phyloP scores from a whole-genome alignment of 805 yeast genomes.

The Saccharomycopsis babjevae region DNA sequence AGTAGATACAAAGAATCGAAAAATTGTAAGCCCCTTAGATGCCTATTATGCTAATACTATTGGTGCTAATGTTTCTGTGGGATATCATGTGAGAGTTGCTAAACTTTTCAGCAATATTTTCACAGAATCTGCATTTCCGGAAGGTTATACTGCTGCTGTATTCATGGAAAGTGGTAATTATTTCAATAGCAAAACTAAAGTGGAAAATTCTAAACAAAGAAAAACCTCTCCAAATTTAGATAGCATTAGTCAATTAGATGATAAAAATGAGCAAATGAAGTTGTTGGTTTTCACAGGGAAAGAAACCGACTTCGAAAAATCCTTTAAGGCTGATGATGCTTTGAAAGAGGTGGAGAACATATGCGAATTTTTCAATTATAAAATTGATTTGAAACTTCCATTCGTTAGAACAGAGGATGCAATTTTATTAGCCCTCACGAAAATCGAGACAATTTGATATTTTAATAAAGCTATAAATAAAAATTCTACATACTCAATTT shows the following conservation, averaged over 20 bases:
- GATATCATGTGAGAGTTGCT: constrained; percentile 67
- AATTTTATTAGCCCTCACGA: constrained; percentile 46
- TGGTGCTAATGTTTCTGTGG: constrained; percentile 55
- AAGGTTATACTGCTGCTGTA: constrained; percentile 61
- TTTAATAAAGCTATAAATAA: not conserved
- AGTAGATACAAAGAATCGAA: constrained; percentile 50
- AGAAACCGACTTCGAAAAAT: constrained; percentile 42
- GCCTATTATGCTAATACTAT: constrained; percentile 49
- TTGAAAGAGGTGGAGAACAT: constrained; percentile 46
- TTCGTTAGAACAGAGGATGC: constrained; percentile 66
- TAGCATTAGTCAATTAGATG: not conserved
- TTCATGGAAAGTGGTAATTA: constrained; percentile 63
- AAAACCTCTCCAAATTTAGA: constrained; percentile 1
- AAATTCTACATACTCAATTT: too few relatives aligned
- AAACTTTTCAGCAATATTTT: constrained; percentile 51
- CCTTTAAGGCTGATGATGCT: constrained; percentile 43
- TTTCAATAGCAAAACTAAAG: constrained; percentile 29
- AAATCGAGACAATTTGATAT: constrained; percentile 11
- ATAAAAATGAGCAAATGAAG: constrained; percentile 15
- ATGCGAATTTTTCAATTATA: constrained; percentile 47
- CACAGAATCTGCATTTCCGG: constrained; percentile 53
- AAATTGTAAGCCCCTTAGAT: constrained; percentile 57
- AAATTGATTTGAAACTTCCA: constrained; percentile 46
- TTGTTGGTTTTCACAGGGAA: constrained; percentile 54
- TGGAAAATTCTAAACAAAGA: constrained; percentile 22